Base-by-base conservation (phyloP, 257 asterid species). In the Penstemon newberryi region DNA sequence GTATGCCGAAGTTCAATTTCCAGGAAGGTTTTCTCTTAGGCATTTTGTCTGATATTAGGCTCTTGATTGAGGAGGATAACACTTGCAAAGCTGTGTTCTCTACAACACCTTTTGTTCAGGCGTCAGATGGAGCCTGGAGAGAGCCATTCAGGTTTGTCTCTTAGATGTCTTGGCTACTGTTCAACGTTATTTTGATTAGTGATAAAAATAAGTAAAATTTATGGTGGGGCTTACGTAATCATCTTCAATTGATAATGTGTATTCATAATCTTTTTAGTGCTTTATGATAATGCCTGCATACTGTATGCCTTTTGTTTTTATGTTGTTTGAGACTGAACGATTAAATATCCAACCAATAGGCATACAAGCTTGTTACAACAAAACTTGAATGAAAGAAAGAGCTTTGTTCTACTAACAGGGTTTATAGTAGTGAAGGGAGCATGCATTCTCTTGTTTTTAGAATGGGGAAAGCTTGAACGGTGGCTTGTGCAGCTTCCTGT, bases 81-180 rank as follows among this genome's bases (percentile, higher is more conserved):
- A 78, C 91, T 79, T 85, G 88, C 75, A 80, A 67, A 85, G 80
- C 75, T 59, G 85, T 78, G 67, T 77, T 90, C 76, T 86, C 95
- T 73, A 49, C 63, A 46, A 77, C 72, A 65, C 83, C 96, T 59
- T 92, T 92, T 79, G 97, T 92, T 73, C 85, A 81, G 79, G 81
- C 95, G 13, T 68, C 79, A 43, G 86, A 85, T 72, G 95, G 96
- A 75, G 67, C 89, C 51, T 92, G 96, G 98, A 86, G 76, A 75
- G 95, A 89, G 80, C 96, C 98, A 67, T 80, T 59, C 84, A 92
- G 97, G 96, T 89, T 47, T 40, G 77, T 81, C 58, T 73, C 75
- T 63, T 42, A 49, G n/a, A 63, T 67, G 46, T 37, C 18, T 64
- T 47, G 50, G 47, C 67, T 56, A 54, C 54, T 61, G 64, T 41